A percentile compares a stretch with the other conserved stretches of the same genome.
phyloP scores from a whole-genome alignment of 2,329 filamentous ascomycete genomes.

The Lachnellula cervina region DNA sequence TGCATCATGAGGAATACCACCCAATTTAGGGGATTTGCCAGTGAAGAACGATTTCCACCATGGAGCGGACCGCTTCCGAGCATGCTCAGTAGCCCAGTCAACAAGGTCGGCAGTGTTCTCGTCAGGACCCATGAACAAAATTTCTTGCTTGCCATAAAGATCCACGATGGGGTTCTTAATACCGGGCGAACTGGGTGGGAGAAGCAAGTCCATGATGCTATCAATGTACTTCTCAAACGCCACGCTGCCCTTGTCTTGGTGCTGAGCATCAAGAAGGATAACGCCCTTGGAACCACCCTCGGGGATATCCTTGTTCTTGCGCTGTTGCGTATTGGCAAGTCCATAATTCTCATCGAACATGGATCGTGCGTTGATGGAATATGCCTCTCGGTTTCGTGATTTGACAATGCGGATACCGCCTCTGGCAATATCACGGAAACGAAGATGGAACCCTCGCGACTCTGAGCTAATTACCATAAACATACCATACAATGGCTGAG shows the following conservation, averaged over 20 bases:
- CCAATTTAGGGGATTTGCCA: conserved; percentile 91
- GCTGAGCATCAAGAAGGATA: conserved; percentile 85
- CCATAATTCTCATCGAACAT: conserved; percentile 99
- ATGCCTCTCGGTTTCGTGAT: conserved; percentile 92
- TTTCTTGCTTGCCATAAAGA: conserved; percentile 89
- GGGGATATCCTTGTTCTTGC: conserved; percentile 99
- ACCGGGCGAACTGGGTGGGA: conserved; percentile 84
- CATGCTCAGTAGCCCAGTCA: conserved; percentile 98
- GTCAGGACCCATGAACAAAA: conserved; percentile 96
- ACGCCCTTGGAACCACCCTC: conserved; percentile 98
- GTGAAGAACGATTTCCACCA: conserved; percentile 99
- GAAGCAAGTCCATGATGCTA: conserved; percentile 89
- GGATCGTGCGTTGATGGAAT: conserved; percentile 91
- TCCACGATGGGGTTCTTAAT: conserved; percentile 99
- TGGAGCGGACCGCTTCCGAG: conserved; percentile 76
- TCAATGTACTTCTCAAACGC: conserved; percentile 99
- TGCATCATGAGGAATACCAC: conserved; percentile 90
- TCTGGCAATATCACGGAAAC: conserved; percentile 94
- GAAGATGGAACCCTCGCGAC: conserved; percentile 93
- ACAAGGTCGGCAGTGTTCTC: conserved; percentile 98
- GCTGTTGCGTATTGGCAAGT: conserved; percentile 94
- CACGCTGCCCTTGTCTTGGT: conserved; percentile 87
- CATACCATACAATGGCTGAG: conserved; percentile 93
- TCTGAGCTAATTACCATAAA: conserved; percentile 97
- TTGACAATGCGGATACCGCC: conserved; percentile 98